Evolutionary conservation across 495 filamentous ascomycete species (phyloP).

Genomic region (Podospora pseudocomata): DNA sequence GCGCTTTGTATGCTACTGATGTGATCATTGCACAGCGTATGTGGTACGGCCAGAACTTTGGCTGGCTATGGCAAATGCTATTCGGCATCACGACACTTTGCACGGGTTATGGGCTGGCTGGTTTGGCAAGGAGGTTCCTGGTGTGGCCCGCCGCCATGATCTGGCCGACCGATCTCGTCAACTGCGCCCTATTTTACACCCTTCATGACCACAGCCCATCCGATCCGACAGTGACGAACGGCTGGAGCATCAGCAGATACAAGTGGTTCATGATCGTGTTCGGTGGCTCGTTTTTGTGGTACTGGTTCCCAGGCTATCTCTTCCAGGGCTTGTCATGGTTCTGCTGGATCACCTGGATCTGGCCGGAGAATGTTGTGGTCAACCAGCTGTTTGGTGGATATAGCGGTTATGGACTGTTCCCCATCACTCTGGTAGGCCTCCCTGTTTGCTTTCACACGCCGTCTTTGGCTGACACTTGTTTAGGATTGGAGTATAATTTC

Average conservation of each 20-base stretch:
- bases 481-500: constrained; percentile 63
- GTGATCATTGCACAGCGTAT: constrained; percentile 42
- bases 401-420: constrained; percentile 57
- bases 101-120: constrained; percentile 69
- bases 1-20: constrained; percentile 47
- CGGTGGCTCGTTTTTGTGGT: constrained; percentile 48
- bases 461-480: not conserved
- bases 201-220: constrained; percentile 61
- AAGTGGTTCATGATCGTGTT: constrained; percentile 61
- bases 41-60: constrained; percentile 37
- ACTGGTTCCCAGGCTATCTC: constrained; percentile 59
- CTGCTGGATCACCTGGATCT: constrained; percentile 61
- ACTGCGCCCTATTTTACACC: constrained; percentile 61
- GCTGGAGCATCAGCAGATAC: constrained; percentile 64
- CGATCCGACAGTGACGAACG: constrained; percentile 55
- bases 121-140: constrained; percentile 60
- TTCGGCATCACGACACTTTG: constrained; percentile 67
- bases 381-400: constrained; percentile 67
- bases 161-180: constrained; percentile 66
- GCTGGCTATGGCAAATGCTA: constrained; percentile 65
- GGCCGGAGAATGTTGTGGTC: constrained; percentile 59
- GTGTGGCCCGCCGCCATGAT: constrained; percentile 71
- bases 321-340: constrained; percentile 57
- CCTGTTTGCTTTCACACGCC: not conserved
- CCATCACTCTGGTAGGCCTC: constrained; percentile 46